These are phyloP conservation scores for Postia placenta DNA, from an alignment of 768 basidiomycete species.

Conservation along the genomic window DNA sequence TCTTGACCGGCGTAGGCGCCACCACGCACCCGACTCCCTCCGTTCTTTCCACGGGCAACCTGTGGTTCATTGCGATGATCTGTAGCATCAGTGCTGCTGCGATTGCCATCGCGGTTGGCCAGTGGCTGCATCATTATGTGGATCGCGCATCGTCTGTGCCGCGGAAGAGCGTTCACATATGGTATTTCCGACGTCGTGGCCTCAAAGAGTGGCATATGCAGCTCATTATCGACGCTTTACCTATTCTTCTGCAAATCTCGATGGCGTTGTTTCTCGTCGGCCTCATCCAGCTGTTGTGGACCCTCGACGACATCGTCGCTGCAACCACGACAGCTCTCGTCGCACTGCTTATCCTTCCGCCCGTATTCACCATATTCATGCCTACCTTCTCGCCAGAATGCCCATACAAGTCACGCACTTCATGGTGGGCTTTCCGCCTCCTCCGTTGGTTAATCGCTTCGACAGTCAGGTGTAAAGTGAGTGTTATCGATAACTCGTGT, in stretches of 20 bases:
- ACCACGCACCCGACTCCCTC: background rate
- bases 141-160: background rate
- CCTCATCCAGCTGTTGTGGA: slow-evolving; percentile 15
- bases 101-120: slow-evolving; percentile 13
- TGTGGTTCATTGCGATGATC: slow-evolving; percentile 14
- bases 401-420: slow-evolving; percentile 8
- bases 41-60: slow-evolving; percentile 8
- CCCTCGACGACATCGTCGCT: slow-evolving; percentile 9
- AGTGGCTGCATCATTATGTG: slow-evolving; percentile 11
- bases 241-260: slow-evolving; percentile 10
- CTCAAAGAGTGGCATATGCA: slow-evolving; percentile 16
- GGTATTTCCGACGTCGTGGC: slow-evolving; percentile 16
- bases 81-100: slow-evolving; percentile 10
- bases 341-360: slow-evolving; percentile 3
- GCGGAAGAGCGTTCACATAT: slow-evolving; percentile 10
- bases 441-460: too few relatives aligned
- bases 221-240: slow-evolving; percentile 14
- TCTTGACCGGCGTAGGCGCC: too few relatives aligned
- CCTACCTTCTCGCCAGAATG: slow-evolving; percentile 5
- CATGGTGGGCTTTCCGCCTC: slow-evolving; percentile 11
- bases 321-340: slow-evolving; percentile 6
- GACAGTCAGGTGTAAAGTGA: too few relatives aligned
- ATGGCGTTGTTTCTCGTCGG: slow-evolving; percentile 16
- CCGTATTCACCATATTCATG: slow-evolving; percentile 4
- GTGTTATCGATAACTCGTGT: too few relatives aligned